Percentiles rank a stretch among this genome's conserved stretches.
These are phyloP conservation scores for Fennellomyces sp. DNA, from an alignment of 371 early-diverging fungal genomes.

Conservation along the genomic window DNA sequence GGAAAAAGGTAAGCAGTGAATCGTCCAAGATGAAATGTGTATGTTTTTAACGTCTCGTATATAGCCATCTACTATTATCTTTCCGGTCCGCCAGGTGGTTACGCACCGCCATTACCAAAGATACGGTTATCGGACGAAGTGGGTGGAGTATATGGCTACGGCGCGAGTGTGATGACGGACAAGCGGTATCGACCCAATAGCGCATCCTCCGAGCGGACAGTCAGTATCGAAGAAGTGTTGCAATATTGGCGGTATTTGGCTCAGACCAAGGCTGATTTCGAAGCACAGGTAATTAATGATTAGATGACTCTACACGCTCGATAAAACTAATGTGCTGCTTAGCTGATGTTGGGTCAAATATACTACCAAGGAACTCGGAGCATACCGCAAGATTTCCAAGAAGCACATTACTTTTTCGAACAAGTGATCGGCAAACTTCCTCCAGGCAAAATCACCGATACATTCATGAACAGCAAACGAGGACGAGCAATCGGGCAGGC, in stretches of 20 bases:
- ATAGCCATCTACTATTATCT: slow-evolving; percentile 69
- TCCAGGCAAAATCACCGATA: slow-evolving; percentile 23
- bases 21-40: neutral
- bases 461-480: slow-evolving; percentile 21
- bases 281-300: slow-evolving; percentile 55
- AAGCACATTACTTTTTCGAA: slow-evolving; percentile 64
- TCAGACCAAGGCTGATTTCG: slow-evolving; percentile 61
- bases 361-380: slow-evolving; percentile 80
- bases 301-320: neutral
- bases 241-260: slow-evolving; percentile 81
- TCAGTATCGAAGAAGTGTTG: slow-evolving; percentile 76
- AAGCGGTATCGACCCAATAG: slow-evolving; percentile 19
- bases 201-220: slow-evolving; percentile 27
- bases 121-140: slow-evolving; percentile 76
- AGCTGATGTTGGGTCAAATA: slow-evolving; percentile 75
- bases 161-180: slow-evolving; percentile 57
- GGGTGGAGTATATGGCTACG: slow-evolving; percentile 85
- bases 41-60: neutral
- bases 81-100: slow-evolving; percentile 87
- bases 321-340: neutral
- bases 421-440: slow-evolving; percentile 42
- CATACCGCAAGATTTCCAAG: slow-evolving; percentile 64
- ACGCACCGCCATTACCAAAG: slow-evolving; percentile 66
- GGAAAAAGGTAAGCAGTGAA: slow-evolving; percentile 58
- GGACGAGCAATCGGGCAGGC: slow-evolving; percentile 63